These are phyloP conservation scores for Ophiostoma australiae DNA, from an alignment of 2,329 filamentous ascomycete genomes.

Conservation along the genomic window DNA sequence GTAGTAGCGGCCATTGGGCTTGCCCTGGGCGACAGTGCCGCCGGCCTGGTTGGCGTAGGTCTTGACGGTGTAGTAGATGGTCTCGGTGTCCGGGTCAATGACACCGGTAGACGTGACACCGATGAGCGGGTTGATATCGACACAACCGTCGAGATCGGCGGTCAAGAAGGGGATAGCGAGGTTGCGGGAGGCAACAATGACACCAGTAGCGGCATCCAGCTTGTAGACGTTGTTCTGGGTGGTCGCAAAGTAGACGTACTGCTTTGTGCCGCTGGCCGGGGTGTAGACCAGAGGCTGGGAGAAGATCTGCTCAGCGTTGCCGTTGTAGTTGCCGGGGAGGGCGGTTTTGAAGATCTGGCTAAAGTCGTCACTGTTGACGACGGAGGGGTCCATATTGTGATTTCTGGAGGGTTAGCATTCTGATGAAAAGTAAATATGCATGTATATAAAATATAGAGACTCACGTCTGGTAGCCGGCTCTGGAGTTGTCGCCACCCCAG, in stretches of 20 bases:
- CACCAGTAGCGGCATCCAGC: constrained; percentile 44
- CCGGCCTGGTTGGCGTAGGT: constrained; percentile 41
- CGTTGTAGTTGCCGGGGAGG: constrained; percentile 50
- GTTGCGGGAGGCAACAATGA: constrained; percentile 39
- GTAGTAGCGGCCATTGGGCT: constrained; percentile 41
- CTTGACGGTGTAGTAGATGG: constrained; percentile 47
- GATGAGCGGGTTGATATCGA: constrained; percentile 44
- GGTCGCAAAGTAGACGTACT: constrained; percentile 47
- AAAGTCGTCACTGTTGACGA: constrained; percentile 52
- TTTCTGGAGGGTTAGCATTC: constrained; percentile 36
- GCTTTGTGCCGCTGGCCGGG: constrained; percentile 34
- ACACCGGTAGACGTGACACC: constrained; percentile 48
- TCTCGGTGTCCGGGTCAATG: constrained; percentile 47
- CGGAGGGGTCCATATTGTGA: constrained; percentile 58
- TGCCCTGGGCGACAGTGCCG: constrained; percentile 36
- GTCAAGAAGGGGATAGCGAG: constrained; percentile 45
- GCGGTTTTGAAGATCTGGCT: constrained; percentile 49
- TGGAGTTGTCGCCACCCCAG: constrained; percentile 54
- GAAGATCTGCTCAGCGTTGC: constrained; percentile 48
- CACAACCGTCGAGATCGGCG: constrained; percentile 43
- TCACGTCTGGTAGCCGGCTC: constrained; percentile 50
- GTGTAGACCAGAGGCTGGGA: constrained; percentile 49
- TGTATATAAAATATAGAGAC: constrained; percentile 23
- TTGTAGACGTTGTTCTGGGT: constrained; percentile 50
- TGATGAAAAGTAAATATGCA: too few relatives aligned